Base-by-base conservation (phyloP, 176 grass and related monocot species). In the Eleusine indica region DNA sequence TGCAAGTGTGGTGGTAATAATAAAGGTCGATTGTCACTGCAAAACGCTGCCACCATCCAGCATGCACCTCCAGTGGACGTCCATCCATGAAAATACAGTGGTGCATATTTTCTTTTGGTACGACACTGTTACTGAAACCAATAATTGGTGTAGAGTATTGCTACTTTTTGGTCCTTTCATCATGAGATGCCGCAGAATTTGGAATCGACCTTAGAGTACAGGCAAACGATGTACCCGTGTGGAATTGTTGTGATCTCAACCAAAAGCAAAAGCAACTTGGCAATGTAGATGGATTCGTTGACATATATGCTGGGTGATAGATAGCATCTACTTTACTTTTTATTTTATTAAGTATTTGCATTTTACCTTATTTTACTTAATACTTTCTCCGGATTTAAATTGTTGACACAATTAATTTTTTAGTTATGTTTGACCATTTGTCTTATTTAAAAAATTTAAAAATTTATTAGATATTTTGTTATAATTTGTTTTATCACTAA, bases 121-220 rank as follows among this genome's bases (percentile, higher is more conserved):
- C 49, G 8, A 25, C 41, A 69, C 63, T 85, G 39, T 74, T 77
- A n/a, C 18, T 61, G 64, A 48, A 44, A 8, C 83, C 74, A 85
- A 85, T 85, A 77, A 85, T 77, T 71, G 52, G 71, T 73, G 42
- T 9, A 37, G 16, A 14, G 19, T 71, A 52, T 69, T 46, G n/a
- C 63, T 57, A 0, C 62, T 9, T 75, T 44, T 57, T 22, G 5
- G 12, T 62, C 44, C 66, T 85, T 18, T 32, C 41, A 71, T 63
- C 44, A 61, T 78, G 76, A 77, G 82, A 84, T 84, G 61, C 47
- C 73, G 18, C 44, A n/a, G 52, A 71, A 70, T 30, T 7, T 49
- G 28, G 6, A 49, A 48, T 70, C 69, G 17, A 85, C 74, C 49
- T 46, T 39, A 19, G 58, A 39, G 7, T 13, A 25, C n/a, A 21